phyloP scores from a whole-genome alignment of 1,284 basidiomycete species.

The Papiliotrema flavescens region DNA sequence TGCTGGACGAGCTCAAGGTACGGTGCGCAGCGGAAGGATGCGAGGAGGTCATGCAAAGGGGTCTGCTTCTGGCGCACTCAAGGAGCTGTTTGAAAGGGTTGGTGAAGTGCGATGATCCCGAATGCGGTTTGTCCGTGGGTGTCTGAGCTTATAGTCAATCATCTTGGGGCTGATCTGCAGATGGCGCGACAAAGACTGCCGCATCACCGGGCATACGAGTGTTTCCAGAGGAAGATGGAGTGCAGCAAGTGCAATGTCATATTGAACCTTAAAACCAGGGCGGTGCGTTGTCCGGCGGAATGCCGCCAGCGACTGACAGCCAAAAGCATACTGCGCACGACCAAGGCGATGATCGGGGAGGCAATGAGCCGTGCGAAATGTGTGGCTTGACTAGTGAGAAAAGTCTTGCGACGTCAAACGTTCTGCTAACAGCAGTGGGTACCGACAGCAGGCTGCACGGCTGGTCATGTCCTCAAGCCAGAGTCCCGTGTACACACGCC shows the following conservation, averaged over 20 bases:
- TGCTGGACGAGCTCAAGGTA: conserved; percentile 77
- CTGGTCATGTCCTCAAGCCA: conserved; percentile 39
- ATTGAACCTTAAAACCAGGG: conserved; percentile 26
- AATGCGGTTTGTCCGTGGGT: conserved; percentile 27
- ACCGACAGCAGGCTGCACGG: conserved; percentile 16
- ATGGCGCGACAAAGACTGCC: conserved; percentile 33
- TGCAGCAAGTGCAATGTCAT: conserved; percentile 30
- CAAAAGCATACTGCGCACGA: background rate
- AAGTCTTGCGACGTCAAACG: conserved; percentile 11
- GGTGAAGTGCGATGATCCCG: conserved; percentile 54
- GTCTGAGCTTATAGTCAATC: conserved; percentile 38
- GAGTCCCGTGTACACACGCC: conserved; percentile 55
- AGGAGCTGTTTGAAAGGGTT: conserved; percentile 61
- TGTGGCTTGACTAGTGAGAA: conserved; percentile 15
- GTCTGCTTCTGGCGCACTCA: conserved; percentile 63
- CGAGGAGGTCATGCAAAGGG: conserved; percentile 63
- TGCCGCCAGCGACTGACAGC: background rate
- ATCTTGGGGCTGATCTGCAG: conserved; percentile 36
- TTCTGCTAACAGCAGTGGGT: background rate
- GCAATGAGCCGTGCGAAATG: background rate
- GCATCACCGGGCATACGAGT: conserved; percentile 42
- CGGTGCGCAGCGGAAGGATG: conserved; percentile 61
- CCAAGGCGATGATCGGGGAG: background rate
- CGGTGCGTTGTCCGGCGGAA: conserved; percentile 9
- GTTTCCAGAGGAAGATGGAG: conserved; percentile 41